These are phyloP conservation scores for Fomes fomentarius DNA, from an alignment of 1,284 basidiomycete genomes.

Conservation along the genomic window DNA sequence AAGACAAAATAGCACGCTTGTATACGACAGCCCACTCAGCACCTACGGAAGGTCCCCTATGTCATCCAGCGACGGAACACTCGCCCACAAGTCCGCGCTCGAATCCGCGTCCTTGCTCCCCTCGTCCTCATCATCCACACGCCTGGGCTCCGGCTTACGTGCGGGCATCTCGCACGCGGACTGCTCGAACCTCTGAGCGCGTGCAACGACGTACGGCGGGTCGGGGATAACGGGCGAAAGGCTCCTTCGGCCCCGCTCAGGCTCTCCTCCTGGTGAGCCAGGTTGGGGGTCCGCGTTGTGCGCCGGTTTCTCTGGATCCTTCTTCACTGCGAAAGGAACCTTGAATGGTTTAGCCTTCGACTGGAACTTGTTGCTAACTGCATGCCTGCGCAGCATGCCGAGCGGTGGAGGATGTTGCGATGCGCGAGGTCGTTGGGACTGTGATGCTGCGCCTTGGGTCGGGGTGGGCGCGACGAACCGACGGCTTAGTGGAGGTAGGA, in stretches of 20 bases:
- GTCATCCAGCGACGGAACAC: conserved; percentile 2
- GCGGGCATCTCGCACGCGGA: conserved; percentile 14
- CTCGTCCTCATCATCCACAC: conserved; percentile 2
- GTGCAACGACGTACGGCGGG: conserved; percentile 1
- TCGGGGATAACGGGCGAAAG: conserved; percentile 8
- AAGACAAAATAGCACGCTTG: neutral
- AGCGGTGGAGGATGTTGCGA: conserved; percentile 11
- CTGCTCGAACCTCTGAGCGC: neutral
- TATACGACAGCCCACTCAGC: neutral
- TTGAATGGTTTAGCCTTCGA: conserved; percentile 10
- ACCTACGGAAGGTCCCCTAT: neutral
- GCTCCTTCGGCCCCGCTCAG: neutral
- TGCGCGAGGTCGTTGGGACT: neutral
- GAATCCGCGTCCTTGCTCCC: conserved; percentile 22
- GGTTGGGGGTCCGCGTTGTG: neutral
- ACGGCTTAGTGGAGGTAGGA: neutral
- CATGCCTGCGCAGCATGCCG: conserved; percentile 14
- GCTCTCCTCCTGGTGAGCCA: neutral
- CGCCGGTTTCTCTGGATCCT: neutral
- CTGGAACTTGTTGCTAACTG: neutral
- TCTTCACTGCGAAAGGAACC: conserved; percentile 5
- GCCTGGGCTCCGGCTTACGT: conserved; percentile 14
- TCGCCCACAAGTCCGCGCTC: conserved; percentile 18
- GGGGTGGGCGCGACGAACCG: conserved; percentile 10
- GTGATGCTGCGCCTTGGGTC: neutral